phyloP scores from a whole-genome alignment of 345 rosid species.

The Salix brachista region DNA sequence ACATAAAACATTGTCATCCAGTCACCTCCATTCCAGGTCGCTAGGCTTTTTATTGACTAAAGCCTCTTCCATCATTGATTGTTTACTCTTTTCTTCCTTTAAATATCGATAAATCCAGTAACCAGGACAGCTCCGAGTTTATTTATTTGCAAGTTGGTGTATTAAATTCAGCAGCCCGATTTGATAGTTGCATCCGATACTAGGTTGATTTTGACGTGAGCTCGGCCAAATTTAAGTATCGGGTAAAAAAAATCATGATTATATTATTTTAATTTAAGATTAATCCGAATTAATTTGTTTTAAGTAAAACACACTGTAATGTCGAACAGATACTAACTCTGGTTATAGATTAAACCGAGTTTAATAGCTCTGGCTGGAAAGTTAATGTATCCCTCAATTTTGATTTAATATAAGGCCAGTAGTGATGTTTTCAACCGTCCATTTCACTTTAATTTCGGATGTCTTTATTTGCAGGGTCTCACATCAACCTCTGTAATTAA shows the following conservation, averaged over 20 bases:
- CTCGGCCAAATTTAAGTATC: too few species aligned
- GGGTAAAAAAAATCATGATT: too few species aligned
- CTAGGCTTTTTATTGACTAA: background rate
- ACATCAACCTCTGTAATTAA: background rate
- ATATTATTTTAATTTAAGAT: too few species aligned
- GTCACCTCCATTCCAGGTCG: background rate
- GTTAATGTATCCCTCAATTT: background rate
- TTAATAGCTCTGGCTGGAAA: background rate
- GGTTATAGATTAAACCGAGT: too few species aligned
- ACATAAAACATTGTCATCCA: background rate
- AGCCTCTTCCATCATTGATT: background rate
- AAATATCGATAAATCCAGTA: background rate
- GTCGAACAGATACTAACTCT: too few species aligned
- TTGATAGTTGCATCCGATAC: too few species aligned
- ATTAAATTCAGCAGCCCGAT: too few species aligned
- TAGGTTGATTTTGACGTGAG: too few species aligned
- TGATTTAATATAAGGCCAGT: background rate
- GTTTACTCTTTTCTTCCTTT: background rate
- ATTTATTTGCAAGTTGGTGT: background rate
- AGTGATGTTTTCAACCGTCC: background rate
- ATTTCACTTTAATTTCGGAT: background rate
- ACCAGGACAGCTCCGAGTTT: background rate
- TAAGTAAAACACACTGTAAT: too few species aligned
- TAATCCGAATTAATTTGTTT: too few species aligned
- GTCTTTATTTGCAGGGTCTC: background rate